Evolutionary conservation across 75 land plant species (phyloP).

Genomic region (Pseudotsuga menziesii): DNA sequence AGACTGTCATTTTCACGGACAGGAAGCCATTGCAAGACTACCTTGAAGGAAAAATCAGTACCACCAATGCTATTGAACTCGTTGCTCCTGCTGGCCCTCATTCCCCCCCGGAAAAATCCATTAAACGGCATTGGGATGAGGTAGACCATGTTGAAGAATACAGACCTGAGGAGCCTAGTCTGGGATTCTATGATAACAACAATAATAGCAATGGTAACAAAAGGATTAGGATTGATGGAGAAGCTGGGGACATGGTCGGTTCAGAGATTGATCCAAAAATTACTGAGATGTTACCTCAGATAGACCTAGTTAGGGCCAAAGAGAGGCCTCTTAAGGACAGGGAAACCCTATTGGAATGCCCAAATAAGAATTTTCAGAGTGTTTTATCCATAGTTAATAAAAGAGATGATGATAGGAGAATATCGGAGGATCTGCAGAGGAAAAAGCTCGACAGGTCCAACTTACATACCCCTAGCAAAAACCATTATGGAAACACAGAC

Average conservation of each 20-base stretch:
- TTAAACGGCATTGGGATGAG: no score
- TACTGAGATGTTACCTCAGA: conserved; percentile 5
- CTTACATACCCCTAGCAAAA: conserved; percentile 5
- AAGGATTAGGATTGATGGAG: conserved; percentile 1
- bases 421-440: conserved; percentile 25
- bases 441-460: conserved; percentile 23
- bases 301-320: conserved; percentile 29
- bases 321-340: conserved; percentile 50
- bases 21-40: conserved; percentile 42
- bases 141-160: conserved; percentile 16
- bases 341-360: conserved; percentile 45
- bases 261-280: neutral
- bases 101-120: neutral
- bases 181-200: conserved; percentile 10
- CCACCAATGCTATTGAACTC: conserved; percentile 47
- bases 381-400: conserved; percentile 20
- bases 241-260: neutral
- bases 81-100: conserved; percentile 25
- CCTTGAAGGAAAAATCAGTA: conserved; percentile 36
- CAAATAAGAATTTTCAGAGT: conserved; percentile 45
- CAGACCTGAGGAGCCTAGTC: conserved; percentile 20
- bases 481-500: conserved; percentile 13
- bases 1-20: conserved; percentile 45
- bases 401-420: conserved; percentile 36
- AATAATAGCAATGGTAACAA: conserved; percentile 2